A percentile compares a stretch with the other conserved stretches of the same genome.
phyloP scores from a whole-genome alignment of 2,329 filamentous ascomycete genomes.

The Rutstroemia sp. region DNA sequence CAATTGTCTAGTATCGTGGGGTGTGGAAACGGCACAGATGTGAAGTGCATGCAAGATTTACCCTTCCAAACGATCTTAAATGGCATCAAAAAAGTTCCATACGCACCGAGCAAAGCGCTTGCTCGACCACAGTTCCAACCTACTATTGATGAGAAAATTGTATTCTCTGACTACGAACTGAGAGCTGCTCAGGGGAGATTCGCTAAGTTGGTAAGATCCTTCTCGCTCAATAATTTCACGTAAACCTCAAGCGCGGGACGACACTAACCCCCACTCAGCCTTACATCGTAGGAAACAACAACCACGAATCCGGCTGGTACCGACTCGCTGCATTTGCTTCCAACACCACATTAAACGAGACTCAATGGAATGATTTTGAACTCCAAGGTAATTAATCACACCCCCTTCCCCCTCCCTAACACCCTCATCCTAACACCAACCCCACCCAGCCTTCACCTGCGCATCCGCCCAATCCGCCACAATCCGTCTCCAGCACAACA shows the following conservation, averaged over 20 bases:
- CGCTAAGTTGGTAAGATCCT: constrained; percentile 6
- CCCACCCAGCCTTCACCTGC: constrained; percentile 30
- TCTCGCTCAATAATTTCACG: not conserved
- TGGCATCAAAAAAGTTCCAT: not conserved
- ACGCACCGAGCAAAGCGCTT: not conserved
- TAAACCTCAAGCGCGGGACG: not conserved
- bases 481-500: constrained; percentile 16
- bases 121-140: constrained; percentile 13
- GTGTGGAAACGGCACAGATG: not conserved
- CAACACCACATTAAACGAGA: not conserved
- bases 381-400: constrained; percentile 22
- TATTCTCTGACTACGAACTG: constrained; percentile 13
- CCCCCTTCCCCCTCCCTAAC: constrained; percentile 17
- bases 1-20: not conserved
- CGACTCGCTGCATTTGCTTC: not conserved
- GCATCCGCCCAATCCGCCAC: constrained; percentile 25
- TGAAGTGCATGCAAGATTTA: not conserved
- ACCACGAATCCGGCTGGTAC: constrained; percentile 25
- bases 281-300: constrained; percentile 28
- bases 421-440: constrained; percentile 14
- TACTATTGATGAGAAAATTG: constrained; percentile 13
- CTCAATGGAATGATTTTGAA: not conserved
- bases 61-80: not conserved
- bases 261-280: constrained; percentile 9
- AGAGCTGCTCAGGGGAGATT: constrained; percentile 10